Percentiles rank a stretch among this genome's conserved stretches.
phyloP scores from a whole-genome alignment of 2,329 filamentous ascomycete species.

The Colletotrichum aenigma region DNA sequence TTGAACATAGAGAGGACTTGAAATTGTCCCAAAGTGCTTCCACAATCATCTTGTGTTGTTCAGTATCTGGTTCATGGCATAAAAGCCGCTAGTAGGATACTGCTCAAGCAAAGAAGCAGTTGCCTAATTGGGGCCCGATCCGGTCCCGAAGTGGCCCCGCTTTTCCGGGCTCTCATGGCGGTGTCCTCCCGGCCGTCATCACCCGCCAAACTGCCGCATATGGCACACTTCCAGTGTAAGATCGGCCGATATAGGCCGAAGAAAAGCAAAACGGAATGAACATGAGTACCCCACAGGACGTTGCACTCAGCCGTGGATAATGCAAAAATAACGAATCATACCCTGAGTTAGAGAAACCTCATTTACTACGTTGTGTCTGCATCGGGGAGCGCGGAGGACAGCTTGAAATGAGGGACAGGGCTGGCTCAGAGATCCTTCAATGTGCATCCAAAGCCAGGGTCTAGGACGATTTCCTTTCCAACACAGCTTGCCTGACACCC shows the following conservation, averaged over 20 bases:
- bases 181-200: no score
- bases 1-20: neutral
- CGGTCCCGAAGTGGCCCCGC: no score
- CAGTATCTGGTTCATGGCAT: rapidly evolving
- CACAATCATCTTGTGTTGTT: neutral
- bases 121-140: neutral
- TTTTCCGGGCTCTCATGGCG: no score
- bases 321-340: no score
- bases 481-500: rapidly evolving
- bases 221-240: no score
- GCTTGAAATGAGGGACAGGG: neutral
- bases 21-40: rapidly evolving
- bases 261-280: no score
- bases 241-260: no score
- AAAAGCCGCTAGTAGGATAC: neutral
- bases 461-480: neutral
- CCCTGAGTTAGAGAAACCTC: no score
- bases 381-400: neutral
- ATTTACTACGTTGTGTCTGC: neutral
- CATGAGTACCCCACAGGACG: no score
- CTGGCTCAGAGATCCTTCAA: neutral
- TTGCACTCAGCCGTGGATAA: no score
- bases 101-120: neutral
- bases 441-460: rapidly evolving
- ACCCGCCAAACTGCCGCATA: no score